Evolutionary conservation across 2,329 filamentous ascomycete genomes (phyloP), one percentile per base, ranked within the genome.

Genomic region (Fusarium sp.): DNA sequence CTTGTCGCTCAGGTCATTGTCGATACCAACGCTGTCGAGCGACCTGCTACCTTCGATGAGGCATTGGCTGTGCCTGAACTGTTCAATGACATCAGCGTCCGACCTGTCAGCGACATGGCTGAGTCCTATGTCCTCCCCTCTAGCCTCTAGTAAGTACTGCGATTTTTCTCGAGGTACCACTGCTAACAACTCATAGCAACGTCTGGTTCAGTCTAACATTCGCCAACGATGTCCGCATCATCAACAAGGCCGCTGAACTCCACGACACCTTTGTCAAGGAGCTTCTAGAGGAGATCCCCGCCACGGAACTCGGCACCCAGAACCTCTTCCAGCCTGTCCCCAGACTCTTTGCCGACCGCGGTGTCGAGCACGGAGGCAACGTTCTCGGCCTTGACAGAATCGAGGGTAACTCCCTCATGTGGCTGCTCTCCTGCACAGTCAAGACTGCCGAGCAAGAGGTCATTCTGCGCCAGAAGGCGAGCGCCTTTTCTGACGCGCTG

Each of bases 361-460:
- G 61, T 58, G 42, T 69, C 56, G 38, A 55, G 60, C 6, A 44
- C 4, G 77, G 77, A n/a, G 77, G 77, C 25, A 79, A 79, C 64
- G 70, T 78, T 6, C 68, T 79, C 27, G 77, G 77, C 14, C 74
- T 79, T 13, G 75, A 78, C 65, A 73, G 56, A 4, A 56, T 78
- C 4, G 75, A 80, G 18, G 79, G 79, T 6, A 78, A 78, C 25
- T 74, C 78, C 7, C 65, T 77, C 27, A 69, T 77, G 62, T 82
- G 78, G 78, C 77, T 81, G 23, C 69, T 78, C 5, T 74, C 78
- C 46, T 67, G 81, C 36, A 80, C 79, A 13, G 74, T 79, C 23
- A 78, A 78, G 6, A 78, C 76, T 1, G 78, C 79, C 57, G 67
- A 74, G 50, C 74, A 79, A 62, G 68, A 68, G 51, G 46, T 49